Evolutionary conservation across 805 yeast species (phyloP).

Genomic region (Komagataella populi): DNA sequence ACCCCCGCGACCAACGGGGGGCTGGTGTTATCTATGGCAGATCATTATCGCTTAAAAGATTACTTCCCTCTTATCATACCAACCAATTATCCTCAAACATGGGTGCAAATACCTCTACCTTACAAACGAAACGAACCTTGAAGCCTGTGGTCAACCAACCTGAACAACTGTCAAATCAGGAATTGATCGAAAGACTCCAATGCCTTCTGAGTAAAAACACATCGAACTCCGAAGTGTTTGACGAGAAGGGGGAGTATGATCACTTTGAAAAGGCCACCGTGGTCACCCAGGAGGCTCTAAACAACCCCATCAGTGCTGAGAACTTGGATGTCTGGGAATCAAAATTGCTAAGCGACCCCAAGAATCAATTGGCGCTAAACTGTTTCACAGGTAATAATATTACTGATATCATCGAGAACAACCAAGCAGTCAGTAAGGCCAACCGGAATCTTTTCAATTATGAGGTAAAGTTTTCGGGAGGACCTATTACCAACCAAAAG

Average conservation of each 20-base stretch:
- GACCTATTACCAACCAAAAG: conserved; percentile 64
- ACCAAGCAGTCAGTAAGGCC: conserved; percentile 13
- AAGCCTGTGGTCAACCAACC: not conserved
- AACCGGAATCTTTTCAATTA: conserved; percentile 28
- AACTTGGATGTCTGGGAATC: conserved; percentile 31
- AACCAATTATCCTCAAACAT: not conserved
- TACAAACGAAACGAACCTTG: not conserved
- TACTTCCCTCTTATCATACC: not conserved
- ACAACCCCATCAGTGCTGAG: conserved; percentile 17
- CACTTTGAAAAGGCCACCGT: not conserved
- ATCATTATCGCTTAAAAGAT: not conserved
- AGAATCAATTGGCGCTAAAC: conserved; percentile 38
- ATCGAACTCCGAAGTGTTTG: not conserved
- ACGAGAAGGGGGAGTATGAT: not conserved
- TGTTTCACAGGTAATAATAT: conserved; percentile 37
- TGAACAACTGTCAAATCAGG: not conserved
- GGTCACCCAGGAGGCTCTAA: not conserved
- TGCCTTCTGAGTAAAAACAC: conserved; percentile 1
- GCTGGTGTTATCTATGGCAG: not conserved
- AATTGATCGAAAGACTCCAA: conserved; percentile 2
- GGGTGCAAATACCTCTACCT: not conserved
- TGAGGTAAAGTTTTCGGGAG: conserved; percentile 33
- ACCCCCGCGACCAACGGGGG: not conserved
- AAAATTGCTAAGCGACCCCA: conserved; percentile 28
- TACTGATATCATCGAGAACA: conserved; percentile 25